phyloP scores from a whole-genome alignment of 2,329 filamentous ascomycete species.

The Raffaelea ambrosiae region DNA sequence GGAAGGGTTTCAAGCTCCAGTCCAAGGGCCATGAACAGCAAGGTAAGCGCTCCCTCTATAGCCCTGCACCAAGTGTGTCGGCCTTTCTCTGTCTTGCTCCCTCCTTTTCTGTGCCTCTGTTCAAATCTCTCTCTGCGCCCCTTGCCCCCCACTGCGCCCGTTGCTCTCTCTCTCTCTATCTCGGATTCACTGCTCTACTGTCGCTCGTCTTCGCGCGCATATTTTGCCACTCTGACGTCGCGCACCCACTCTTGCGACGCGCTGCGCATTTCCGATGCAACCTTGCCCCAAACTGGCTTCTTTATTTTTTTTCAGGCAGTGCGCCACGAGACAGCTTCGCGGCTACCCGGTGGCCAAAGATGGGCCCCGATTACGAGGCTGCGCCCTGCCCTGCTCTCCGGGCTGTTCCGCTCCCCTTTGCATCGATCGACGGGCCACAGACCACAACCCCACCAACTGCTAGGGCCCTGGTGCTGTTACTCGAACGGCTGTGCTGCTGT shows the following conservation, averaged over 20 bases:
- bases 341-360: no score
- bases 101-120: background rate
- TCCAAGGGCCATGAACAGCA: conserved; percentile 42
- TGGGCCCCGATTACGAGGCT: no score
- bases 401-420: no score
- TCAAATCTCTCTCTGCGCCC: background rate
- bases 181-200: no score
- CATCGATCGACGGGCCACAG: no score
- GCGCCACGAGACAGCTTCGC: no score
- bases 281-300: background rate
- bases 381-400: no score
- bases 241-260: background rate
- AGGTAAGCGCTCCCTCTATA: conserved; percentile 9
- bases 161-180: conserved; percentile 6
- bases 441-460: background rate
- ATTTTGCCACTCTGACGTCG: background rate
- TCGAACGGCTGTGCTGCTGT: no score
- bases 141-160: background rate
- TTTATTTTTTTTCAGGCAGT: no score
- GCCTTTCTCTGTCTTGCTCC: no score
- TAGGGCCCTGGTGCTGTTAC: no score
- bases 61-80: no score
- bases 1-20: conserved; percentile 84
- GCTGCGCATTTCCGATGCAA: background rate
- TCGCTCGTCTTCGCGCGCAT: background rate